Conservation (phyloP, 345 rosid genomes). For the Eutrema japonicum region DNA sequence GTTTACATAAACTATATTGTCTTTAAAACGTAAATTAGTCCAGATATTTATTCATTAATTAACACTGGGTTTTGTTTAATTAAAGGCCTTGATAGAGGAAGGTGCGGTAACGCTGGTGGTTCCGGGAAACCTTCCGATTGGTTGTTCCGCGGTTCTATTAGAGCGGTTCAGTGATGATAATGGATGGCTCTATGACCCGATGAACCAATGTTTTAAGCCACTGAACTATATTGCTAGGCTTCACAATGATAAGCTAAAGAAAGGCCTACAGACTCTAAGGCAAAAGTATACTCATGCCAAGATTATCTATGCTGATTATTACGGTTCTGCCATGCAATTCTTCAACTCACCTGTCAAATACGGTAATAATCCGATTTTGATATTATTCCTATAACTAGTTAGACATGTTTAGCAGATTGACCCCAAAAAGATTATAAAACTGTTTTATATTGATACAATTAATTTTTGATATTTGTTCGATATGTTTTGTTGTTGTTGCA, state of each 20-base stretch:
- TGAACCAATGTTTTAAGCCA: constrained; percentile 1
- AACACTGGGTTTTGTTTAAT: not conserved
- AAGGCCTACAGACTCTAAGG: not conserved
- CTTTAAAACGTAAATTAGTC: not conserved
- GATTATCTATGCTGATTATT: constrained; percentile 19
- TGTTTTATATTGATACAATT: not conserved
- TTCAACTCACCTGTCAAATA: constrained; percentile 17
- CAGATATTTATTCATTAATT: not conserved
- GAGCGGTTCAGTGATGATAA: not conserved
- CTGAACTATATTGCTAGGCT: constrained; percentile 13
- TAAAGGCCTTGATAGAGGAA: constrained; percentile 16
- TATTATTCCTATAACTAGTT: not conserved
- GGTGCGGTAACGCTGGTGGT: constrained; percentile 17
- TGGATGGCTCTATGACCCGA: constrained; percentile 7
- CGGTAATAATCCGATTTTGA: not conserved
- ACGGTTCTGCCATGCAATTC: constrained; percentile 21
- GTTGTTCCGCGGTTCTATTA: constrained; percentile 11
- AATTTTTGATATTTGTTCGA: not conserved
- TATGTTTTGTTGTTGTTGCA: not conserved
- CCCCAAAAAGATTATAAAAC: not conserved
- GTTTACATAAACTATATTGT: not conserved
- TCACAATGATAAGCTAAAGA: constrained; percentile 9
- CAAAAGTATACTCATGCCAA: constrained; percentile 10
- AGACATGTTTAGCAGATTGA: not conserved
- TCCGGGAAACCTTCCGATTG: constrained; percentile 18